phyloP scores from a whole-genome alignment of 306 rosid species.

The Pyrus communis region DNA sequence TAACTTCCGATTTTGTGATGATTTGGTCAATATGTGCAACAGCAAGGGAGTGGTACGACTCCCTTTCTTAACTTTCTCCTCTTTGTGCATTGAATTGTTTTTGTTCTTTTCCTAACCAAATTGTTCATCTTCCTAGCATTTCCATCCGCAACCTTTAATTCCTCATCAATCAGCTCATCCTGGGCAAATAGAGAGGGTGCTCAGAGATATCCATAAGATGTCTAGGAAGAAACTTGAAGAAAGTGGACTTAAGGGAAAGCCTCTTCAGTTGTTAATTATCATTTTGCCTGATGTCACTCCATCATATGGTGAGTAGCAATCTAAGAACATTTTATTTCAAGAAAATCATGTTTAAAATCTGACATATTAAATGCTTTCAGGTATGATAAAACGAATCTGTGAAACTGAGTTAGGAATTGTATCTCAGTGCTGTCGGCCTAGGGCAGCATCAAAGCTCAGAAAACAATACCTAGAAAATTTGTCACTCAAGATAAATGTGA shows the following conservation, averaged over 20 bases:
- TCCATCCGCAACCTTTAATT: conserved; percentile 27
- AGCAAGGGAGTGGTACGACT: conserved; percentile 67
- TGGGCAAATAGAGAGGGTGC: conserved; percentile 30
- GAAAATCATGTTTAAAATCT: background rate
- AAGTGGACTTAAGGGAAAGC: background rate
- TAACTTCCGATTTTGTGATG: conserved; percentile 11
- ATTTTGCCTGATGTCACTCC: conserved; percentile 62
- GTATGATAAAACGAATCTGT: conserved; percentile 53
- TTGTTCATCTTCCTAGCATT: conserved; percentile 23
- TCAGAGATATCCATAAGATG: conserved; percentile 23
- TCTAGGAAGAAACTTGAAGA: background rate
- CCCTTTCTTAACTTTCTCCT: background rate
- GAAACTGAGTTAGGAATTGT: conserved; percentile 85
- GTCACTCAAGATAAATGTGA: conserved; percentile 67
- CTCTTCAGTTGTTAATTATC: conserved; percentile 51
- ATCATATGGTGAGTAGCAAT: conserved; percentile 46
- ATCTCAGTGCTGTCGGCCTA: conserved; percentile 67
- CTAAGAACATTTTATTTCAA: background rate
- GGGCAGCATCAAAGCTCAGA: conserved; percentile 36
- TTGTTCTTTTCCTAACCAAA: background rate
- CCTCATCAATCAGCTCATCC: conserved; percentile 11
- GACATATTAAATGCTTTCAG: conserved; percentile 16
- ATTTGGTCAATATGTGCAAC: conserved; percentile 42
- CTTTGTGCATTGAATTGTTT: background rate
- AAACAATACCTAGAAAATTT: conserved; percentile 71